Evolutionary conservation across 1,139 yeast species (phyloP), one percentile per base, ranked within the genome.

Genomic region (Starmera stellimalicola): DNA sequence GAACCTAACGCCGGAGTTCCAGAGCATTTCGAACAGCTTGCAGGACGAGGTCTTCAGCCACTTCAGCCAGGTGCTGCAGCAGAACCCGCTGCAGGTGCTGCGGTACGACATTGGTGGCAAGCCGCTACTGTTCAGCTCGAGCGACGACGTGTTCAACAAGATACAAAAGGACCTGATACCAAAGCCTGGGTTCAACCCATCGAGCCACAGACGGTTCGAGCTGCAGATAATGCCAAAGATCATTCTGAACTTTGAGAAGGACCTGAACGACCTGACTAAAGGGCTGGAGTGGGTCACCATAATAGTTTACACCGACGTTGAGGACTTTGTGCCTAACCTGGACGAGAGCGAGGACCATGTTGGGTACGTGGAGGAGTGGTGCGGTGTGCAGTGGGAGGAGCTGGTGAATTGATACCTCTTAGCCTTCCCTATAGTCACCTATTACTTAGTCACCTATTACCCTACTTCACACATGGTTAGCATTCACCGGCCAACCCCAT

Each of bases 271-370:
- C 31, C 65, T 77, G 18, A 55, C 68, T 9, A 75, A 75, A 28
- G 96, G 97, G 7, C 91, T 91, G 94, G 93, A 91, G 41, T 91
- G 98, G 98, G 97, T 97, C 2, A 83, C 97, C 0, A 82, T 91
- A 26, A 64, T 85, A 24, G 82, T 88, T 3, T 85, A 81, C 29
- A 83, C 96, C 0, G 93, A 87, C 47, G 59, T 60, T 5, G 81
- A 78, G 41, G 95, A 91, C 54, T 70, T 61, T 40, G 61, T 73
- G 11, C 85, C 93, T 38, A 55, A 65, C 31, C 53, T 68, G 18
- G 81, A 79, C 44, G 68, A 61, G 3, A n/a, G n/a, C n/a, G 24
- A 22, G 5, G 64, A 76, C 38, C 72, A 76, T 29, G 91, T 85
- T 16, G 95, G 84, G 0, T 91, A 91, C 49, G 71, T 79, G 2